phyloP scores from a whole-genome alignment of 129 eudicot genomes.

The Flaveria sonorensis region DNA sequence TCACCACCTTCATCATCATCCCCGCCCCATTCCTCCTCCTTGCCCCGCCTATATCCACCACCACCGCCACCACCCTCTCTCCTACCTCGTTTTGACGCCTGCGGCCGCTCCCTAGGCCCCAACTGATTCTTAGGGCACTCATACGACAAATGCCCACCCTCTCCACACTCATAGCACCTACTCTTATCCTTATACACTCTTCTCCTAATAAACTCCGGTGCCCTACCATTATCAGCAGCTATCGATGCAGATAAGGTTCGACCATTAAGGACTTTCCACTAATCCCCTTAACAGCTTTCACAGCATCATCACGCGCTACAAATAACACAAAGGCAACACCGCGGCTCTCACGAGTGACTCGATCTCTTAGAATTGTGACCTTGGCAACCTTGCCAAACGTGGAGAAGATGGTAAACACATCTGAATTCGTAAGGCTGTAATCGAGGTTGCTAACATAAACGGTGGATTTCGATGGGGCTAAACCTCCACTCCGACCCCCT shows the following conservation, averaged over 20 bases:
- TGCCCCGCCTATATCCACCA: slow-evolving; percentile 21
- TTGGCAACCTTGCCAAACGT: slow-evolving; percentile 94
- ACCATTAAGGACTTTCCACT: slow-evolving; percentile 61
- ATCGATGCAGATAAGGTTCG: slow-evolving; percentile 70
- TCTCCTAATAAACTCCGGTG: slow-evolving; percentile 70
- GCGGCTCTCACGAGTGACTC: slow-evolving; percentile 70
- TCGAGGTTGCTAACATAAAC: slow-evolving; percentile 84
- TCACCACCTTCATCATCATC: slow-evolving; percentile 53
- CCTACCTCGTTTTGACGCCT: slow-evolving; percentile 50
- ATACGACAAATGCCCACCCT: slow-evolving; percentile 85
- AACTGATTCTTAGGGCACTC: slow-evolving; percentile 85
- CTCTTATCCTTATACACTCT: slow-evolving; percentile 84
- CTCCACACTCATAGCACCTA: slow-evolving; percentile 94
- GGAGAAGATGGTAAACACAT: slow-evolving; percentile 86
- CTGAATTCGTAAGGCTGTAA: slow-evolving; percentile 76
- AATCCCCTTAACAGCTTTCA: slow-evolving; percentile 54
- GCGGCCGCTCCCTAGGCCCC: slow-evolving; percentile 76
- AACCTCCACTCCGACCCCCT: slow-evolving; percentile 59
- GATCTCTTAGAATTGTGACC: slow-evolving; percentile 78
- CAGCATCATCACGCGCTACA: slow-evolving; percentile 74
- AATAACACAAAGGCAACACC: slow-evolving; percentile 92
- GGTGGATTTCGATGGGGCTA: slow-evolving; percentile 95
- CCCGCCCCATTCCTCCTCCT: slow-evolving; percentile 46
- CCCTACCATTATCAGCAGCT: slow-evolving; percentile 87
- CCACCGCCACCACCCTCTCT: slow-evolving; percentile 41